Conservation (phyloP, 2,329 filamentous ascomycete genomes). For the Metarhizium brunneum region DNA sequence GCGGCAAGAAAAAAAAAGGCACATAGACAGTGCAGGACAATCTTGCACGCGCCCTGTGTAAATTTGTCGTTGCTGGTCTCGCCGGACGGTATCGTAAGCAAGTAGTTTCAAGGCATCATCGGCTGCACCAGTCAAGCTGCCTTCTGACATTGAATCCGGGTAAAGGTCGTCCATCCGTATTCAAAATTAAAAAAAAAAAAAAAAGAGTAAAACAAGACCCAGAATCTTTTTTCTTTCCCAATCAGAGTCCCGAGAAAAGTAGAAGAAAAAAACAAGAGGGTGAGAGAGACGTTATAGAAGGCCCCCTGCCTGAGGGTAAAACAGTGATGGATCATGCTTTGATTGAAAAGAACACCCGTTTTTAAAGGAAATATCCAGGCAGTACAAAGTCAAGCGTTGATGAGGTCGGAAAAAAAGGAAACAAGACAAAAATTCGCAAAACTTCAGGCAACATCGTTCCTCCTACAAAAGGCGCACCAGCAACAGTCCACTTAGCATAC, state of each 20-base stretch:
- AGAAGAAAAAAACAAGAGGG: slow-evolving; percentile 12
- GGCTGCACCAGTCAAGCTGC: background rate
- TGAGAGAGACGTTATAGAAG: slow-evolving; percentile 18
- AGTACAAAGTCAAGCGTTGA: background rate
- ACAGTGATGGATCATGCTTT: slow-evolving; percentile 18
- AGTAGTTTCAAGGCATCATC: background rate
- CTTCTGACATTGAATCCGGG: background rate
- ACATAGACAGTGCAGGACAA: background rate
- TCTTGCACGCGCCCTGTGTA: background rate
- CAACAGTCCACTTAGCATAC: too few relatives aligned
- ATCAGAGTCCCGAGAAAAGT: slow-evolving; percentile 5
- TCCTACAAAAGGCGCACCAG: background rate
- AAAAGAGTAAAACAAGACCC: background rate
- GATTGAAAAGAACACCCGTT: slow-evolving; percentile 18
- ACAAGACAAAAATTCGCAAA: background rate
- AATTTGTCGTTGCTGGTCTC: background rate
- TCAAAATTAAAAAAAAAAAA: background rate
- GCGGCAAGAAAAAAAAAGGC: background rate
- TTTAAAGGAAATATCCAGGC: slow-evolving; percentile 15
- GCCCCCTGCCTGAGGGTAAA: slow-evolving; percentile 13
- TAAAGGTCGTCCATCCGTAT: background rate
- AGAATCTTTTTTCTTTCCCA: background rate
- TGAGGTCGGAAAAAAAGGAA: background rate
- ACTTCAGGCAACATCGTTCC: background rate
- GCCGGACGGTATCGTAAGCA: background rate